Conservation (phyloP, 805 yeast genomes). For the Zygosaccharomyces bailii region DNA sequence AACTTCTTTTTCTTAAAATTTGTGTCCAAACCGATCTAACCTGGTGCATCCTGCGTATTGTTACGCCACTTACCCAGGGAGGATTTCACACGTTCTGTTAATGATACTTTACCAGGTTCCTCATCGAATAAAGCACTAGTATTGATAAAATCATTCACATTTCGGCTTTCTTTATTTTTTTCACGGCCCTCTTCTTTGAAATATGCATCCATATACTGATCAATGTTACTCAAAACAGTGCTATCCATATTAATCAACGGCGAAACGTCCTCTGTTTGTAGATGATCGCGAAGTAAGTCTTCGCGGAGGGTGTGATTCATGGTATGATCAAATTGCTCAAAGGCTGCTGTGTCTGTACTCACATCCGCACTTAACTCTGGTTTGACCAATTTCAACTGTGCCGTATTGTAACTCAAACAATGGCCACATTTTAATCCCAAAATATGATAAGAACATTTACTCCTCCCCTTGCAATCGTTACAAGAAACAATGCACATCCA, state of each 20-base stretch:
- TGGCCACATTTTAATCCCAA: conserved; percentile 84
- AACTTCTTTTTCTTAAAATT: too few relatives aligned
- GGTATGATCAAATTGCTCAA: conserved; percentile 14
- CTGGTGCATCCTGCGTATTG: conserved; percentile 5
- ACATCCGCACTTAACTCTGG: conserved; percentile 50
- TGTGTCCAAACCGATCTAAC: not conserved
- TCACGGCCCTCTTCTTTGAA: conserved; percentile 17
- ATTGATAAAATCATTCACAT: conserved; percentile 21
- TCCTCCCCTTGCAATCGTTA: conserved; percentile 84
- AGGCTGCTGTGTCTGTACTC: conserved; percentile 13
- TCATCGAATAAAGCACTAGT: conserved; percentile 18
- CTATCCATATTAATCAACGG: conserved; percentile 22
- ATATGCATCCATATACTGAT: conserved; percentile 21
- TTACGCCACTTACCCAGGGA: conserved; percentile 7
- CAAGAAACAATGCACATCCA: conserved; percentile 78
- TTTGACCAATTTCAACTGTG: conserved; percentile 64
- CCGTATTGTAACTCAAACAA: conserved; percentile 85
- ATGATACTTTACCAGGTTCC: conserved; percentile 3
- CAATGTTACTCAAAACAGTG: conserved; percentile 21
- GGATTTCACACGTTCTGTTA: conserved; percentile 5
- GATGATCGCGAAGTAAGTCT: conserved; percentile 21
- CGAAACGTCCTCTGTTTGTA: conserved; percentile 26
- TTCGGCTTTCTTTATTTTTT: conserved; percentile 12
- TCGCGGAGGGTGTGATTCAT: conserved; percentile 18
- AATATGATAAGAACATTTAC: conserved; percentile 72